phyloP scores from a whole-genome alignment of 306 rosid genomes.

The Sophora flavescens region DNA sequence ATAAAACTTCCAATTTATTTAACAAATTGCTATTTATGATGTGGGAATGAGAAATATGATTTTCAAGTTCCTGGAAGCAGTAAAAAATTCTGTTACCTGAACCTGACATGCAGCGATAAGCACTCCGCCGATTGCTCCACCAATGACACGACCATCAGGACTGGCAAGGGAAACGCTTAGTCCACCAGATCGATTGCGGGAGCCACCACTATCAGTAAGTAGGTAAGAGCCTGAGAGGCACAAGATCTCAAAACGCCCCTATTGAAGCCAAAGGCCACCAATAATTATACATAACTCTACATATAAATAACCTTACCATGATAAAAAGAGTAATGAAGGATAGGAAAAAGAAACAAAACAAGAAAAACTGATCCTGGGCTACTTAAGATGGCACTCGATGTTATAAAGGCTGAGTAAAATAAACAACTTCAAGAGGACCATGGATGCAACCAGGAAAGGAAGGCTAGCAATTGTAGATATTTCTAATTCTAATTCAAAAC shows the following conservation, averaged over 20 bases:
- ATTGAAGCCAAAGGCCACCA: slow-evolving; percentile 42
- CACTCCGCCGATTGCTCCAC: slow-evolving; percentile 90
- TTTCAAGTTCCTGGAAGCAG: slow-evolving; percentile 21
- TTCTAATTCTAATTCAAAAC: neutral
- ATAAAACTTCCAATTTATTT: neutral
- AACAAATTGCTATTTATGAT: neutral
- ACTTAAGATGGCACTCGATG: neutral
- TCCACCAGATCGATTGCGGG: slow-evolving; percentile 77
- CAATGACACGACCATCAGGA: slow-evolving; percentile 90
- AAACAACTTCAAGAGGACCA: neutral
- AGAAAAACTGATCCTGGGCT: neutral
- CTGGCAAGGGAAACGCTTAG: slow-evolving; percentile 87
- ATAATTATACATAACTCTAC: neutral
- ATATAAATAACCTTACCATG: slow-evolving; percentile 10
- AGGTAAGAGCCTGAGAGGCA: slow-evolving; percentile 88
- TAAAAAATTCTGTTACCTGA: slow-evolving; percentile 65
- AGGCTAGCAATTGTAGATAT: neutral
- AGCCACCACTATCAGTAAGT: slow-evolving; percentile 63
- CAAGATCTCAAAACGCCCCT: slow-evolving; percentile 96
- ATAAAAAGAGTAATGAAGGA: neutral
- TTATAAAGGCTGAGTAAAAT: neutral
- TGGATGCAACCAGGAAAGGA: neutral
- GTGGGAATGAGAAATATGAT: neutral
- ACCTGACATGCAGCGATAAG: slow-evolving; percentile 90
- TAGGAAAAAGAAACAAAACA: neutral